Base-by-base conservation (phyloP, 2,329 filamentous ascomycete species). In the Talaromyces atroroseus region DNA sequence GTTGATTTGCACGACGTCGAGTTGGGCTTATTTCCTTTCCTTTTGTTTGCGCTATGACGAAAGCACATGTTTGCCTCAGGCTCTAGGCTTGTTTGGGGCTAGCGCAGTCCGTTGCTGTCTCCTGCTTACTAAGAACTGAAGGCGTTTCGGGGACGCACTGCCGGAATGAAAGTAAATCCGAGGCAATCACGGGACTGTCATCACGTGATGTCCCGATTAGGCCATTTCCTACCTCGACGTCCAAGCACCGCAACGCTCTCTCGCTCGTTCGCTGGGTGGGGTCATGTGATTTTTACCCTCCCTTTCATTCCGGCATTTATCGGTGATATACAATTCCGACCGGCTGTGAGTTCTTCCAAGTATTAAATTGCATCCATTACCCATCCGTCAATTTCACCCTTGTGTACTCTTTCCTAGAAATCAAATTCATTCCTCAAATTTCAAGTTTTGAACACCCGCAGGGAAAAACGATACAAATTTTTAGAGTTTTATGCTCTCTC, bases 281-380 rank as follows among this genome's bases (percentile, higher is more conserved):
- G n/a, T n/a, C n/a, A n/a, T n/a, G n/a, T n/a, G n/a, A n/a, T n/a
- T n/a, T n/a, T n/a, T n/a, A n/a, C n/a, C n/a, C n/a, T n/a, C n/a
- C n/a, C n/a, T n/a, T n/a, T n/a, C n/a, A n/a, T n/a, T n/a, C n/a
- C n/a, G n/a, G n/a, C n/a, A n/a, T n/a, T n/a, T 5, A 18, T 18
- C 36, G 36, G 36, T 20, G 40, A 44, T 12, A 23, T 44, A 6
- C 40, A 21, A 20, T 44, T 14, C 20, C 40, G 18, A 10, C 18
- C 40, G 38, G 38, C 21, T 42, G 38, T 75, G 55, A 66, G 67
- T 45, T 75, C 75, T 20, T 77, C 77, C 23, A 66, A 73, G 2
- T 77, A 77, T 54, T 77, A 36, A 36, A 36, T 14, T n/a, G 11
- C 8, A 7, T 4, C 24, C 24, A 8, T 29, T 29, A 42, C 18